These are phyloP conservation scores for Phoma sp. DNA, from an alignment of 2,329 filamentous ascomycete species.

Conservation along the genomic window DNA sequence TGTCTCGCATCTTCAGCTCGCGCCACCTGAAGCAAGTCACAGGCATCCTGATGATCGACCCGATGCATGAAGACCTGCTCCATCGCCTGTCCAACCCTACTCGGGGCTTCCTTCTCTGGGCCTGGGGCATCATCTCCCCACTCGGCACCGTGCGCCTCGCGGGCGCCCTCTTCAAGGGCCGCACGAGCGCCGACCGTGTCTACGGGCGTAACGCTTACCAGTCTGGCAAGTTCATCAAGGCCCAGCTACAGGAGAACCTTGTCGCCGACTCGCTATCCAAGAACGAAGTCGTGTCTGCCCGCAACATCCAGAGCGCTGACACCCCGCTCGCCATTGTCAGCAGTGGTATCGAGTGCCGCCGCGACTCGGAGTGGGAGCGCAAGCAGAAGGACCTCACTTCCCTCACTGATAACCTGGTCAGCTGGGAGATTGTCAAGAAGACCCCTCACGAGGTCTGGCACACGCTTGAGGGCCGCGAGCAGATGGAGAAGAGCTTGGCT, in stretches of 20 bases:
- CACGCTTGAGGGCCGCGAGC: constrained; percentile 71
- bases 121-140: constrained; percentile 82
- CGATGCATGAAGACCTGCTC: constrained; percentile 86
- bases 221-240: constrained; percentile 82
- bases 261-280: constrained; percentile 84
- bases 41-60: constrained; percentile 85
- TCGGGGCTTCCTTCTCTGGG: constrained; percentile 85
- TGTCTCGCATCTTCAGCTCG: constrained; percentile 88
- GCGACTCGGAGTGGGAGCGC: constrained; percentile 74
- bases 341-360: constrained; percentile 73
- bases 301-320: constrained; percentile 77
- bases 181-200: constrained; percentile 80
- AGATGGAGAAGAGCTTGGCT: constrained; percentile 79
- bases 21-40: constrained; percentile 76
- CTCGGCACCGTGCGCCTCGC: constrained; percentile 81
- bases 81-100: constrained; percentile 68
- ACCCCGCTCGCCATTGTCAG: constrained; percentile 82
- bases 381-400: constrained; percentile 85
- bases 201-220: constrained; percentile 82
- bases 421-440: constrained; percentile 85
- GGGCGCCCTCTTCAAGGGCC: constrained; percentile 81
- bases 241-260: constrained; percentile 89
- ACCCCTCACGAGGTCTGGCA: constrained; percentile 89
- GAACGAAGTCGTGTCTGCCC: constrained; percentile 78
- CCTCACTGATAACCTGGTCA: constrained; percentile 77